Evolutionary conservation across 148 eudicot genomes (phyloP), one percentile per base, ranked within the genome.

Genomic region (Polygonum maritimum): DNA sequence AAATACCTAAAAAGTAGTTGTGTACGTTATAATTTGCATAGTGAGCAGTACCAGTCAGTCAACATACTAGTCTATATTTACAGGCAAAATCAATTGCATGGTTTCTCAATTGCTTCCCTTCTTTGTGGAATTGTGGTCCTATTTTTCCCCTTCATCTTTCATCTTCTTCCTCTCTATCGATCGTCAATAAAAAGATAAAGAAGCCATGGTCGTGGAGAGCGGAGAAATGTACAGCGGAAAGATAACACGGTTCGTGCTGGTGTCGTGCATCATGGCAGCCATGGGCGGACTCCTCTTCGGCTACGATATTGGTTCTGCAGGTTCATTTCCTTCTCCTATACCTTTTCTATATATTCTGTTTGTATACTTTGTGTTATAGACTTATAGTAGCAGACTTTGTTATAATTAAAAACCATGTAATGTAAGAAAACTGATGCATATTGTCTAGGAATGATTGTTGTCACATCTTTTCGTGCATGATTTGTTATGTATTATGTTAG

Each of bases 211-310:
- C 38, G 71, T 67, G 11, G 71, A 67, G 45, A 67, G 71, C 44
- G 71, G 71, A n/a, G 71, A 67, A 5, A 16, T 67, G 36, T 67
- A 67, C 35, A 33, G 71, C 0, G 71, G 71, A 36, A 67, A 67
- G 44, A 35, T 67, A 15, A 67, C 71, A 15, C 36, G 71, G 44
- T 67, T 67, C 36, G 71, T 67, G 71, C 71, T 67, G 71, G 44
- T 67, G 44, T 67, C 71, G 15, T 67, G 44, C 71, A 67, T 67
- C 71, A 67, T 67, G 71, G 71, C 71, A 16, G 71, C 71, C 71
- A 67, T 67, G 71, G 71, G 71, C 36, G 71, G 71, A 33, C 71
- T 67, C 71, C 71, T 67, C 71, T 67, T 67, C 7, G 71, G 71
- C 41, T 67, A 35, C 2, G 71, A 67, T 36, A 67, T 67, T 35